Evolutionary conservation across 2,329 filamentous ascomycete genomes (phyloP), one percentile per base, ranked within the genome.

Genomic region (Aspergillus pseudoglaucus): DNA sequence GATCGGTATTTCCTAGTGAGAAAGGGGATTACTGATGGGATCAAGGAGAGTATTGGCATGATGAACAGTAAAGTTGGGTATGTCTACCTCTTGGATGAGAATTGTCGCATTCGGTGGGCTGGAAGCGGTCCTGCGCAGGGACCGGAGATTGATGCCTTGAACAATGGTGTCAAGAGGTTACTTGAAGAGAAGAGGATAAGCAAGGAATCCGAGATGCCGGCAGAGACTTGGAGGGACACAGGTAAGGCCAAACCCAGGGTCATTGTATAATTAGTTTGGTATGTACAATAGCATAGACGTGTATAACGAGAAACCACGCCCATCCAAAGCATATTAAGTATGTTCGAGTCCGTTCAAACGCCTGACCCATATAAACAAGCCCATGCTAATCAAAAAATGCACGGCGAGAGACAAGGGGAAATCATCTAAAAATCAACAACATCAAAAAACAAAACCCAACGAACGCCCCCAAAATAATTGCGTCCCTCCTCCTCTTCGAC

Each of bases 21-120:
- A 50, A 78, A 73, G 51, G 80, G 80, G 2, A 69, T 84, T 18
- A 74, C 69, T 12, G 77, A 81, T 43, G 65, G 72, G 15, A 71
- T 83, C 37, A 75, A 78, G 54, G 79, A 83, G 59, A 74, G 77
- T 4, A 77, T 84, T 59, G 81, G 81, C 4, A 67, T 95, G 64
- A 73, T 95, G 63, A 98, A 98, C 70, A 83, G 82, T 56, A 94
- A 90, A 69, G 91, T 96, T 30, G 91, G 90, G 33, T 97, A 96
- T 71, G 85, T 90, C 4, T 98, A 95, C 69, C 76, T 98, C 42
- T 76, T 98, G 49, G 93, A 98, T 66, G 77, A 83, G 53, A 77
- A 90, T 54, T 95, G 90, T 67, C 87, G 83, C 70, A 94, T 98
- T 58, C 81, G 93, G 48, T 98, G 93, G 93, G 93, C 91, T 0